phyloP scores from a whole-genome alignment of 495 filamentous ascomycete species.

The Pseudoneurospora amorphoporcata region DNA sequence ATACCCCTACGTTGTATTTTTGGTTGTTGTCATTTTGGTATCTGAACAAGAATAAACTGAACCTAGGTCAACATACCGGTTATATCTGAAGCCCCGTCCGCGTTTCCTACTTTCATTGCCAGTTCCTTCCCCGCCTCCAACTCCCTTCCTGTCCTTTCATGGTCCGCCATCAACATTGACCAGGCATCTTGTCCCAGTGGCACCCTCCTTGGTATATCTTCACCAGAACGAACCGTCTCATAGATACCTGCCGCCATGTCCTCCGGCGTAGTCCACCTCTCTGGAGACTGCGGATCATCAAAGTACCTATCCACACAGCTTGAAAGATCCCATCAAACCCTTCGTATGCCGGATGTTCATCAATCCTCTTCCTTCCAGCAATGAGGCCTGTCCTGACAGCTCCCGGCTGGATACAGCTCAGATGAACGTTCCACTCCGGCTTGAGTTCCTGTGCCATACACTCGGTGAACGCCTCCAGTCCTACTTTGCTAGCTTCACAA shows the following conservation, averaged over 20 bases:
- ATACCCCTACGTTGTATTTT: background rate
- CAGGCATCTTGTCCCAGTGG: constrained; percentile 36
- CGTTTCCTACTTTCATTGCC: constrained; percentile 21
- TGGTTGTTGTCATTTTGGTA: background rate
- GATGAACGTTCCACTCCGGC: constrained; percentile 41
- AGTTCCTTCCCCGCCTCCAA: constrained; percentile 29
- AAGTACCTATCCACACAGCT: constrained; percentile 27
- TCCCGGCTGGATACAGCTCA: constrained; percentile 40
- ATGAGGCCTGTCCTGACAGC: constrained; percentile 39
- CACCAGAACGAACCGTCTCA: constrained; percentile 21
- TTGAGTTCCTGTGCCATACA: constrained; percentile 39
- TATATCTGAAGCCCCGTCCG: background rate
- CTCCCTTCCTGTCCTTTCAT: constrained; percentile 21
- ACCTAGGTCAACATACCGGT: background rate
- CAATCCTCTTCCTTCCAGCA: constrained; percentile 12
- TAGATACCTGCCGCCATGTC: constrained; percentile 30
- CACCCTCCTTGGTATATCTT: constrained; percentile 32
- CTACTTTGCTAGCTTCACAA: constrained; percentile 48
- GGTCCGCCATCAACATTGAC: constrained; percentile 25
- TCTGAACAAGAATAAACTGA: background rate
- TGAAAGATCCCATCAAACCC: constrained; percentile 27
- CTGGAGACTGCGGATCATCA: constrained; percentile 16
- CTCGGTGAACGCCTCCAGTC: constrained; percentile 47
- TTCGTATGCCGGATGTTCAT: constrained; percentile 29
- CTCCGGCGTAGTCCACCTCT: constrained; percentile 26